Evolutionary conservation across 2,329 filamentous ascomycete genomes (phyloP).

Genomic region (Arachnomyces sp.): DNA sequence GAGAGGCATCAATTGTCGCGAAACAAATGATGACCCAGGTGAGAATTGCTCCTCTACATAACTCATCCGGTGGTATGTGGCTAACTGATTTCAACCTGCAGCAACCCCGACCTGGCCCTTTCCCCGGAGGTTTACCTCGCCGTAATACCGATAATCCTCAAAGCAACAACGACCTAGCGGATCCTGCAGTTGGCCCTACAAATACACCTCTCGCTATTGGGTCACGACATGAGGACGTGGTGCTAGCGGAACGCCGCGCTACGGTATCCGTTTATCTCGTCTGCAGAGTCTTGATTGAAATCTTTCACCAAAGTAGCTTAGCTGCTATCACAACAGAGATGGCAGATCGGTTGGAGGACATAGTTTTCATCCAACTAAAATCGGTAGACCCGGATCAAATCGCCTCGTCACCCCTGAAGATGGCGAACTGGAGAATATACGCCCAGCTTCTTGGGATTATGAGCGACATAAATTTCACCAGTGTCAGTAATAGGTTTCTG

Average conservation of each 20-base stretch:
- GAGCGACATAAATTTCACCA: slow-evolving; percentile 83
- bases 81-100: slow-evolving; percentile 9
- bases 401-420: slow-evolving; percentile 61
- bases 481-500: slow-evolving; percentile 74
- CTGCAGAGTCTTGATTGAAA: slow-evolving; percentile 85
- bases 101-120: slow-evolving; percentile 26
- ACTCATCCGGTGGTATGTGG: background rate
- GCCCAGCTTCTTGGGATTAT: slow-evolving; percentile 89
- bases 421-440: slow-evolving; percentile 94
- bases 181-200: slow-evolving; percentile 20
- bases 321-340: slow-evolving; percentile 79
- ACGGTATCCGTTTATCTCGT: slow-evolving; percentile 94
- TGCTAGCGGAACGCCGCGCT: slow-evolving; percentile 77
- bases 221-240: slow-evolving; percentile 59
- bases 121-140: slow-evolving; percentile 47
- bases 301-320: slow-evolving; percentile 82
- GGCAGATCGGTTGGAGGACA: slow-evolving; percentile 86
- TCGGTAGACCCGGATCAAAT: slow-evolving; percentile 75
- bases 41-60: slow-evolving; percentile 9
- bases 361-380: slow-evolving; percentile 93
- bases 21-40: slow-evolving; percentile 32
- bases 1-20: slow-evolving; percentile 71
- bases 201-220: slow-evolving; percentile 27
- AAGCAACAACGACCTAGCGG: slow-evolving; percentile 27
- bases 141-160: slow-evolving; percentile 68